Percentiles rank a stretch among this genome's conserved stretches.
These are phyloP conservation scores for Fusarium sp. DNA, from an alignment of 2,329 filamentous ascomycete species.

Conservation along the genomic window DNA sequence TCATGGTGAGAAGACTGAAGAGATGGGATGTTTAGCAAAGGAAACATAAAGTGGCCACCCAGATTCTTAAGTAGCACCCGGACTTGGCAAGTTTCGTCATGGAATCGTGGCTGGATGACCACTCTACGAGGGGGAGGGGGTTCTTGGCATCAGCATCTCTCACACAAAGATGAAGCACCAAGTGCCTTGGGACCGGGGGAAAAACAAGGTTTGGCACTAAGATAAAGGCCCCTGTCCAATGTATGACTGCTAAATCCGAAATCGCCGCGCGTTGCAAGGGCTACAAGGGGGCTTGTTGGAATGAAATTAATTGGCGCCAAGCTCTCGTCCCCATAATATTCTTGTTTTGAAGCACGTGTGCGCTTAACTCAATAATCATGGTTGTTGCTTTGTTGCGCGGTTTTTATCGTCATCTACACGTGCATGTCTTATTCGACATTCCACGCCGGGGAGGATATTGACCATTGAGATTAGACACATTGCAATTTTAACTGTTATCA, in stretches of 20 bases:
- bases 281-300: constrained; percentile 14
- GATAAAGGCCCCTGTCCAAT: background rate
- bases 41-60: background rate
- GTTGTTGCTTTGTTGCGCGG: background rate
- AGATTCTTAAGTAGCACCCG: constrained; percentile 10
- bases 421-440: constrained; percentile 6
- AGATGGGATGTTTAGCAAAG: background rate
- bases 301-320: constrained; percentile 18
- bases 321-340: background rate
- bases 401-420: background rate
- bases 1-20: background rate
- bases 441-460: background rate
- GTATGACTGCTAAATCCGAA: constrained; percentile 8
- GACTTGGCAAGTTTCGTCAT: constrained; percentile 15
- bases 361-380: background rate
- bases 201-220: constrained; percentile 7
- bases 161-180: constrained; percentile 23
- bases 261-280: constrained; percentile 13
- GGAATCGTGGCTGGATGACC: constrained; percentile 19
- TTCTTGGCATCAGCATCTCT: constrained; percentile 23
- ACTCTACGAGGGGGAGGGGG: background rate
- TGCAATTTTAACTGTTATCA: background rate
- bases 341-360: constrained; percentile 11
- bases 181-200: background rate
- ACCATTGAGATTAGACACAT: background rate